Percentiles rank a stretch among this genome's conserved stretches.
Evolutionary conservation across 2,329 filamentous ascomycete species (phyloP).

Genomic region (Gnomoniopsis smithogilvyi): DNA sequence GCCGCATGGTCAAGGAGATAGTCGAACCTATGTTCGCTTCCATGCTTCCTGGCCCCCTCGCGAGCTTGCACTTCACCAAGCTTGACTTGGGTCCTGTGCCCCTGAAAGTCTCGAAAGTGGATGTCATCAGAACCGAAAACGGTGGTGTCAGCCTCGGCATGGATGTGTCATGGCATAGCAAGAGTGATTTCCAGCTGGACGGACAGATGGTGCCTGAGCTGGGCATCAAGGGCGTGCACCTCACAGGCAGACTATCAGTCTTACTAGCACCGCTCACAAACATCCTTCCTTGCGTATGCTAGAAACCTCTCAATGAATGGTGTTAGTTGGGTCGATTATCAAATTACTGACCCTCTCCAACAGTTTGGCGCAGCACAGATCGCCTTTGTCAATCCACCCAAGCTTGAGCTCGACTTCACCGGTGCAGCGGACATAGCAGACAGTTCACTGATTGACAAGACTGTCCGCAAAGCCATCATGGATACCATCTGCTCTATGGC

Average conservation of each 20-base stretch:
- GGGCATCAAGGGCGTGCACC: slow-evolving; percentile 41
- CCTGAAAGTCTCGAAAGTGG: slow-evolving; percentile 36
- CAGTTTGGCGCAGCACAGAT: slow-evolving; percentile 46
- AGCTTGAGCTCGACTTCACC: slow-evolving; percentile 43
- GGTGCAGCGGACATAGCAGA: slow-evolving; percentile 43
- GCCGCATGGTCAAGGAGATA: slow-evolving; percentile 42
- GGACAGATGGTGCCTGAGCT: slow-evolving; percentile 39
- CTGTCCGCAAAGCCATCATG: slow-evolving; percentile 42
- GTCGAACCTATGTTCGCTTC: slow-evolving; percentile 45
- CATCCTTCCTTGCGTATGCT: slow-evolving; percentile 40
- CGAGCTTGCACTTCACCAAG: slow-evolving; percentile 40
- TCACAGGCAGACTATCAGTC: slow-evolving; percentile 41
- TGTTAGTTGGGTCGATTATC: too few relatives aligned
- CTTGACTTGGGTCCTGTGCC: slow-evolving; percentile 42
- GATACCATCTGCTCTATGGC: slow-evolving; percentile 41
- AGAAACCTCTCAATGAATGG: slow-evolving; percentile 9
- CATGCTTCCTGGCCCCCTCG: slow-evolving; percentile 42
- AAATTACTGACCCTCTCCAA: background rate
- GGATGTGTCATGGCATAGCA: slow-evolving; percentile 42
- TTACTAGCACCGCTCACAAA: slow-evolving; percentile 42
- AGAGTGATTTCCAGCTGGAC: slow-evolving; percentile 44
- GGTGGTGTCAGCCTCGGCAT: slow-evolving; percentile 47
- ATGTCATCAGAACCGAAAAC: slow-evolving; percentile 40
- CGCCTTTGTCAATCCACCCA: slow-evolving; percentile 45
- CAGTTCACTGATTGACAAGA: slow-evolving; percentile 35